Evolutionary conservation across 208 protist species (phyloP), one percentile per base, ranked within the genome.

Genomic region (Trypanosoma lewisi): DNA sequence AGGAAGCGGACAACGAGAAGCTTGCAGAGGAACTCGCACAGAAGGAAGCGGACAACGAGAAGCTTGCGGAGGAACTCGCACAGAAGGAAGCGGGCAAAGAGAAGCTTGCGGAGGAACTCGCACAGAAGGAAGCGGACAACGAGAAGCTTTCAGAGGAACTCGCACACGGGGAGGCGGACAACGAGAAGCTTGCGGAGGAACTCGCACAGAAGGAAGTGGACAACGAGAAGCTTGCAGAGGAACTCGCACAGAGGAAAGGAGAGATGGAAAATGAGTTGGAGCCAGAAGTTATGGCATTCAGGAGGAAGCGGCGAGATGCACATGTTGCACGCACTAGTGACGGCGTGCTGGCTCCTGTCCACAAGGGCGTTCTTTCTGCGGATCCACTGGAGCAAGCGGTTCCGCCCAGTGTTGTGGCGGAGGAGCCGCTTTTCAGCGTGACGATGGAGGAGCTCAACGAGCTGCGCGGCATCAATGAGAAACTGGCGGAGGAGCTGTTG

Each of bases 211-310:
- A n/a, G n/a, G n/a, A n/a, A n/a, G n/a, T n/a, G n/a, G 47, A 51
- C 14, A 51, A 51, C 21, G 47, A 51, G 47, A 51, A 25, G 47
- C 47, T 51, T 8, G 47, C 47, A 23, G 47, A 51, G 14, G 47
- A 51, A 8, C 47, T 51, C 14, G 47, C 47, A 51, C 47, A 51
- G 47, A n/a, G n/a, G n/a, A n/a, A n/a, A n/a, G n/a, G n/a, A n/a
- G n/a, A n/a, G n/a, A n/a, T n/a, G n/a, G n/a, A n/a, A n/a, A 19
- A 54, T 19, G 1, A 36, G 5, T 31, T 54, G 7, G 12, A 37
- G 21, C 11, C 7, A 54, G 30, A 54, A 34, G 4, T 54, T 54
- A 17, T 17, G 7, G 25, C 17, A 16, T 37, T 54, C 11, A 9
- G 30, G 12, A 1, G 31, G 14, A 54, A 30, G 31, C 28, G 28